Conservation (phyloP, 768 basidiomycete genomes). For the Candolleomyces aberdarensis region DNA sequence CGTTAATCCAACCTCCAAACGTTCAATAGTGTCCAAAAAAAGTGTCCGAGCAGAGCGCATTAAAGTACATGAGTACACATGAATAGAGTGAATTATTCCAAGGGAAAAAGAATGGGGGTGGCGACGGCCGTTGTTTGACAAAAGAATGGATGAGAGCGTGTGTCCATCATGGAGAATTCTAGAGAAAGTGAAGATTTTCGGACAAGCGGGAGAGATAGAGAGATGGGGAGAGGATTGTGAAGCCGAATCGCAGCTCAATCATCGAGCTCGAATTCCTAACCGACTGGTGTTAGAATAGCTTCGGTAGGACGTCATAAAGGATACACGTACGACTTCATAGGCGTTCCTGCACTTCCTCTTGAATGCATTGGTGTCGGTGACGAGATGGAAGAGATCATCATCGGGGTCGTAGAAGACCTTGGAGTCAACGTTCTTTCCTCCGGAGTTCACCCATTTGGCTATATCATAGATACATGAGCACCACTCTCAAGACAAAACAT, state of each 20-base stretch:
- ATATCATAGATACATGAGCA: not conserved
- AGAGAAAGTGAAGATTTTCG: not conserved
- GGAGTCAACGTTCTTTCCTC: not conserved
- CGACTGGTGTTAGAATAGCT: not conserved
- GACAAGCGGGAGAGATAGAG: not conserved
- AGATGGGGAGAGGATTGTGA: not conserved
- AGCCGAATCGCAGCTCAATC: not conserved
- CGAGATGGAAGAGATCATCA: slow-evolving; percentile 10
- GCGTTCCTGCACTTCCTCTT: not conserved
- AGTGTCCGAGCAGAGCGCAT: not conserved
- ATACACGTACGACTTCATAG: slow-evolving; percentile 7
- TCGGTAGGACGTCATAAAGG: too few relatives aligned
- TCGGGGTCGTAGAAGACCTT: slow-evolving; percentile 8
- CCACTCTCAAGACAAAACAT: not conserved
- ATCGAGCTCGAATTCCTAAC: not conserved
- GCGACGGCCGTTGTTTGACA: not conserved
- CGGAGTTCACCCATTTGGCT: slow-evolving; percentile 11
- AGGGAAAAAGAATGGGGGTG: not conserved
- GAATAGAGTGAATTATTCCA: not conserved
- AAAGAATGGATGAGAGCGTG: not conserved
- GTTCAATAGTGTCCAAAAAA: not conserved
- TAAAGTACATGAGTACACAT: not conserved
- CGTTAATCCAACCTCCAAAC: not conserved
- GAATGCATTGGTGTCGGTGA: slow-evolving; percentile 5
- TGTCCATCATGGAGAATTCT: not conserved